Evolutionary conservation across 148 eudicot species (phyloP), one percentile per base, ranked within the genome.

Genomic region (Euryodendron excelsum): DNA sequence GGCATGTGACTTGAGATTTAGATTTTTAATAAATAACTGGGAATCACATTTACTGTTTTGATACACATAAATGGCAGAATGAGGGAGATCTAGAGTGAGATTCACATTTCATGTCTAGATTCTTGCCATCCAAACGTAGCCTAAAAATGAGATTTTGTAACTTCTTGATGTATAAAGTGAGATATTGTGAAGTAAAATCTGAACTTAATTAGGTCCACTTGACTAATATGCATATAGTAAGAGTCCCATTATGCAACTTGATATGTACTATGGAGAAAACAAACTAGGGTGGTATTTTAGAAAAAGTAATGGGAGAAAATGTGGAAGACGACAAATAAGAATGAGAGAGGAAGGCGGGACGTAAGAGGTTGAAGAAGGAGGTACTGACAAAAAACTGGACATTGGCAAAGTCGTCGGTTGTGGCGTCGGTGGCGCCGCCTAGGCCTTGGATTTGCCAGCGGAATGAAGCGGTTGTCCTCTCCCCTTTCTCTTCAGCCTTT

Each of bases 381-480:
- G 58, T 39, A 30, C 10, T 14, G 66, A 80, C 78, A 73, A 62
- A 79, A 63, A 66, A 7, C 44, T 47, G 64, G 62, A 56, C 77
- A 73, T 75, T 17, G 79, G 72, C 33, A 18, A 48, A 63, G 79
- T 65, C 72, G 79, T 65, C 72, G 62, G 36, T 53, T 72, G 34
- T 47, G 45, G 41, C 78, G 82, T 78, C 45, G 68, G 55, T 56
- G 81, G 41, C 68, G 56, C 82, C 82, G 73, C 73, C 73, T 80
- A 18, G 2, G 73, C 78, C 77, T 80, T 80, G 82, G 78, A 80
- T 67, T 74, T 80, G 78, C 68, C 82, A 80, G 12, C 62, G 77
- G 82, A 47, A 21, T 56, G 78, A 52, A 23, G 66, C 73, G n/a
- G 23, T 59, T 50, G 73, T 81, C 73, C 74, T 76, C 74, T 61